Percentiles rank a stretch among this genome's conserved stretches.
These are phyloP conservation scores for Sporobolomyces roseus DNA, from an alignment of 768 basidiomycete genomes.

Conservation along the genomic window DNA sequence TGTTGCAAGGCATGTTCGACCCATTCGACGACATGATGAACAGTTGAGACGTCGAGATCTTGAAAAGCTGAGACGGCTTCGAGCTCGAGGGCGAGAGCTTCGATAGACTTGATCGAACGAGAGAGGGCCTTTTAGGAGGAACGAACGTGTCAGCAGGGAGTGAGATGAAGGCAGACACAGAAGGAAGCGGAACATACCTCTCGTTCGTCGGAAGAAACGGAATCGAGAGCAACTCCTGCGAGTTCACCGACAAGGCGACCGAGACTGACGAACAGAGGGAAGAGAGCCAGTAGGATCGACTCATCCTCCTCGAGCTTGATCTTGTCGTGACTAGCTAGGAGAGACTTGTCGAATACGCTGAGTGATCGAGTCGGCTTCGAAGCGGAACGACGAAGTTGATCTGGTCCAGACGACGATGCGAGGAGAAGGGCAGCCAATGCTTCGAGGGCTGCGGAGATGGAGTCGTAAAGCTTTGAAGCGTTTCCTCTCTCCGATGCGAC, in stretches of 20 bases:
- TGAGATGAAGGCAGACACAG: background rate
- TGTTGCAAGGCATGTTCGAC: constrained; percentile 54
- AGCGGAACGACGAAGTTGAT: constrained; percentile 8
- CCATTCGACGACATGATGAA: constrained; percentile 60
- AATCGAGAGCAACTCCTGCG: background rate
- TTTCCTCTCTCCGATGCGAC: constrained; percentile 11
- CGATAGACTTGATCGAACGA: constrained; percentile 46
- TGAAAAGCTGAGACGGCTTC: constrained; percentile 51
- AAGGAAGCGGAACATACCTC: background rate
- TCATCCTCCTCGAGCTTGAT: constrained; percentile 38
- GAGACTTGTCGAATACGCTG: constrained; percentile 37
- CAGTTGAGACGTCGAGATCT: constrained; percentile 63
- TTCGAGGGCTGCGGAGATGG: constrained; percentile 29
- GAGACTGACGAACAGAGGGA: constrained; percentile 25
- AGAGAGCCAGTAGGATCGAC: constrained; percentile 20
- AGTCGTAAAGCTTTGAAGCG: background rate
- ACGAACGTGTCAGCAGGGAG: background rate
- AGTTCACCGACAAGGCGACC: constrained; percentile 14
- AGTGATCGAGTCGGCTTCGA: constrained; percentile 20
- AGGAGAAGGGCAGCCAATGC: constrained; percentile 17
- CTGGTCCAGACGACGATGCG: background rate
- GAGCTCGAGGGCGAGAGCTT: constrained; percentile 52
- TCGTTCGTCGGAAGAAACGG: background rate
- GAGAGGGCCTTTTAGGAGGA: constrained; percentile 11
- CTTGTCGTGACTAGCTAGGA: constrained; percentile 29